Base-by-base conservation (phyloP, 2,329 filamentous ascomycete species). In the Tolypocladium ophioglossoides region DNA sequence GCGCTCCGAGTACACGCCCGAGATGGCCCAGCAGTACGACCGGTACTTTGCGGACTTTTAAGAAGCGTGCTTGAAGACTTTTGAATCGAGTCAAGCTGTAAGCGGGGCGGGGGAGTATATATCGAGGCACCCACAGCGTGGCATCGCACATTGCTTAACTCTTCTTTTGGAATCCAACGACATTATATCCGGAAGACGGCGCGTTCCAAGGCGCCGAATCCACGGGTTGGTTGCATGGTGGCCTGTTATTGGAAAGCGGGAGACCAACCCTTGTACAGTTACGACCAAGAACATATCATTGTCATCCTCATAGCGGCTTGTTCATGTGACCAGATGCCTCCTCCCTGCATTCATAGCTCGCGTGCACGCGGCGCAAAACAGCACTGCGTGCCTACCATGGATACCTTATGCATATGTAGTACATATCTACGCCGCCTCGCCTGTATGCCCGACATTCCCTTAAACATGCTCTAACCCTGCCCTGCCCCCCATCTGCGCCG, bases 41-140 rank as follows among this genome's bases (percentile, higher is more conserved):
- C 72, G 77, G 52, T 82, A 77, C 62, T 92, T 92, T 67, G 75
- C 77, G 57, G 85, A 87, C 58, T 91, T 92, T 69, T 91, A 62
- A 72, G 51, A 57, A 3, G 12, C 2, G 12, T 22, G 30, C 22
- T 46, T 27, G 4, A 5, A 4, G 6, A 35, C n/a, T 20, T 10
- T 11, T 8, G 5, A n/a, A 4, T n/a, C 5, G 44, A 12, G 3
- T 6, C 4, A 24, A 9, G 8, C 9, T 32, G 24, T 11, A 30
- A 6, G 24, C 27, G 44, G 18, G 24, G 18, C 27, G 18, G 16
- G 7, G n/a, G 11, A 20, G 8, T 47, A 30, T 32, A n/a, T 32
- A 20, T 30, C 16, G 24, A 32, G 20, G 24, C 44, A n/a, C 24
- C 18, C 44, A 47, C 44, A 32, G 44, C 44, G 27, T 47, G 44